Conservation (phyloP, 2,329 filamentous ascomycete species). For the Waltergamsia citrina region DNA sequence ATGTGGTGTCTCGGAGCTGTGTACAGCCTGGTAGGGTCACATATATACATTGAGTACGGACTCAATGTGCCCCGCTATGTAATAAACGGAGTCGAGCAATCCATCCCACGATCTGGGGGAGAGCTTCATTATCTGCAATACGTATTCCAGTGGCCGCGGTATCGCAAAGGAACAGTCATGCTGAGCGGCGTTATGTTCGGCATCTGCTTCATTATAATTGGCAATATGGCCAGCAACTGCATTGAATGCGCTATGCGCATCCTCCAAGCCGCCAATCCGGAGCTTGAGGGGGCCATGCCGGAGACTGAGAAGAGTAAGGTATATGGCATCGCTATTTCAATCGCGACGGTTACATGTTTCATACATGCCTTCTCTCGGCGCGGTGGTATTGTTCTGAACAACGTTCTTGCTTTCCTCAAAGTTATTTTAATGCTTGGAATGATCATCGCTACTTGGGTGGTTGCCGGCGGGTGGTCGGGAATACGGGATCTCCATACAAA, state of each 20-base stretch:
- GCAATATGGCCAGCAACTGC: constrained; percentile 38
- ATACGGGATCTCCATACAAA: too few relatives aligned
- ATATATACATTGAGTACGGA: constrained; percentile 34
- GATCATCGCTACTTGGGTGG: constrained; percentile 20
- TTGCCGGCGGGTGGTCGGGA: constrained; percentile 15
- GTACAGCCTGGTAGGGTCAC: too few relatives aligned
- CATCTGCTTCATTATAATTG: constrained; percentile 32
- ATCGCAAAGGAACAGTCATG: constrained; percentile 21
- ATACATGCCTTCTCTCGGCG: constrained; percentile 37
- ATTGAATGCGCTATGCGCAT: constrained; percentile 33
- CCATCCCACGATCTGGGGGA: constrained; percentile 33
- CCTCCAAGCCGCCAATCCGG: constrained; percentile 23
- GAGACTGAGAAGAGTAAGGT: too few relatives aligned
- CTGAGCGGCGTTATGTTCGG: constrained; percentile 34
- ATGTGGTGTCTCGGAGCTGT: too few relatives aligned
- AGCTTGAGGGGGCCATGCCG: too few relatives aligned
- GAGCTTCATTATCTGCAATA: constrained; percentile 40
- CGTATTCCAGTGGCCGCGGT: constrained; percentile 27
- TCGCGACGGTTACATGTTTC: constrained; percentile 31
- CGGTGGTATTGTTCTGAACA: constrained; percentile 41
- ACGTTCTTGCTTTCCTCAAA: constrained; percentile 39
- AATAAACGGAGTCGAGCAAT: constrained; percentile 25
- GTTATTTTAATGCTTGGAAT: constrained; percentile 36
- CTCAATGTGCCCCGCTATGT: constrained; percentile 33
- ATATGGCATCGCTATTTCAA: constrained; percentile 35